These are phyloP conservation scores for Triticum timopheevii DNA, from an alignment of 176 grass and related monocot genomes.

Conservation along the genomic window DNA sequence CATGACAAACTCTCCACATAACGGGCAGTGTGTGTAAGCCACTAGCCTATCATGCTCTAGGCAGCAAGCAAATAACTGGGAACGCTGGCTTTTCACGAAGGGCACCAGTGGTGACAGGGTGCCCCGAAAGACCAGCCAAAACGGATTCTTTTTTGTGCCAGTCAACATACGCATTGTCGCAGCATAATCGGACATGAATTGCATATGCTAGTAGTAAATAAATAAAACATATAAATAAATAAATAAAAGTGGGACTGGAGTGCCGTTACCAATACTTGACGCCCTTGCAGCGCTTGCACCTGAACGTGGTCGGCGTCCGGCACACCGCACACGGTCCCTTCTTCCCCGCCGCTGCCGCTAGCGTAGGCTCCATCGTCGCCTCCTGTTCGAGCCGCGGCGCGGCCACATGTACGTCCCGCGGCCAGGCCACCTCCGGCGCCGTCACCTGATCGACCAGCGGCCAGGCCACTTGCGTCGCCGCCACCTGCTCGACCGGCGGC, in stretches of 20 bases:
- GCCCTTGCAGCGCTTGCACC: conserved; percentile 81
- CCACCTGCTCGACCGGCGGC: neutral
- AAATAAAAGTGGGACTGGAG: neutral
- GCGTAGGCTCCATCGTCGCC: neutral
- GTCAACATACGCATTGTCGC: neutral
- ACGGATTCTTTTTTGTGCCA: neutral
- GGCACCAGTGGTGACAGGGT: neutral
- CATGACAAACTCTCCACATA: neutral
- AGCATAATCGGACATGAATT: conserved; percentile 37
- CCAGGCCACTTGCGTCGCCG: neutral
- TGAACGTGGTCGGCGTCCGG: conserved; percentile 43
- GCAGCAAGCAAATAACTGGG: conserved; percentile 2
- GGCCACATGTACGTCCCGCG: neutral
- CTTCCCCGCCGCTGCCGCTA: neutral
- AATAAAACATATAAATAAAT: conserved; percentile 4
- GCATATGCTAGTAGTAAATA: neutral
- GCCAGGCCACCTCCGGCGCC: conserved; percentile 3
- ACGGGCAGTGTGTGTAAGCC: neutral
- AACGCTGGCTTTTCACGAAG: too few species aligned
- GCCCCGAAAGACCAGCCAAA: conserved; percentile 18
- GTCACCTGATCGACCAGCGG: neutral
- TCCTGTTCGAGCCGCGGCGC: conserved; percentile 8
- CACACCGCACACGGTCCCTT: conserved; percentile 60
- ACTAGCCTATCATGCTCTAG: neutral
- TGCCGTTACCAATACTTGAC: conserved; percentile 78